A percentile compares a stretch with the other conserved stretches of the same genome.
These are phyloP conservation scores for Ilex asprella DNA, from an alignment of 257 asterid species.

Conservation along the genomic window DNA sequence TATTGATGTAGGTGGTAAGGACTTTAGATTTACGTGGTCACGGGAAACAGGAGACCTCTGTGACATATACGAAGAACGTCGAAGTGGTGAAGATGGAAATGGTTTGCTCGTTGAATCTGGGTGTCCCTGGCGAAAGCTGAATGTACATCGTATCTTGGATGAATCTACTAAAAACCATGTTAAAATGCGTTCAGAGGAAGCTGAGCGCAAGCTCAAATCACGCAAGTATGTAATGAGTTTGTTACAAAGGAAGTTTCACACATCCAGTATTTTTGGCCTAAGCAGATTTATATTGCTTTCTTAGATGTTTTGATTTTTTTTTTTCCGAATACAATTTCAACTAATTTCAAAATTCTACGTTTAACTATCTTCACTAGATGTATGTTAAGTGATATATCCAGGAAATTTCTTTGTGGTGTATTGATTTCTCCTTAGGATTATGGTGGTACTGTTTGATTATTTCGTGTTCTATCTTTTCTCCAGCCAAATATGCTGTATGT, in stretches of 20 bases:
- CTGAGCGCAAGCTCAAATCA: slow-evolving; percentile 66
- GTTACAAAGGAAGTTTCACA: not conserved
- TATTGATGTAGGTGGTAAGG: slow-evolving; percentile 79
- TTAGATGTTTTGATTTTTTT: not conserved
- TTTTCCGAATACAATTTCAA: not conserved
- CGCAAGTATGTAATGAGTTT: slow-evolving; percentile 53
- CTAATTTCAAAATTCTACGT: too few relatives aligned
- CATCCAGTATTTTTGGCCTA: too few relatives aligned
- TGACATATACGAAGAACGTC: slow-evolving; percentile 89
- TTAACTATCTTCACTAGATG: too few relatives aligned
- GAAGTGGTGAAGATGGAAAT: slow-evolving; percentile 80
- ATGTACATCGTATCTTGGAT: slow-evolving; percentile 84
- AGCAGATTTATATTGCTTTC: not conserved
- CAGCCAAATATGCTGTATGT: too few relatives aligned
- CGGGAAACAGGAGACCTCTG: slow-evolving; percentile 81
- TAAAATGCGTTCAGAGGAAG: slow-evolving; percentile 90
- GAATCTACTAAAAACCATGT: slow-evolving; percentile 89
- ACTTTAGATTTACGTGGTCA: slow-evolving; percentile 88
- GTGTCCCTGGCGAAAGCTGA: slow-evolving; percentile 85
- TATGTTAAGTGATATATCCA: too few relatives aligned
- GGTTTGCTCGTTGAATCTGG: slow-evolving; percentile 93
- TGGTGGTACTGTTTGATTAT: too few relatives aligned
- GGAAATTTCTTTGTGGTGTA: too few relatives aligned
- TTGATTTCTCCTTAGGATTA: too few relatives aligned
- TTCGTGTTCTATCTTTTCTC: too few relatives aligned